Base-by-base conservation (phyloP, 164 flowering plant genomes). In the Piper longum region DNA sequence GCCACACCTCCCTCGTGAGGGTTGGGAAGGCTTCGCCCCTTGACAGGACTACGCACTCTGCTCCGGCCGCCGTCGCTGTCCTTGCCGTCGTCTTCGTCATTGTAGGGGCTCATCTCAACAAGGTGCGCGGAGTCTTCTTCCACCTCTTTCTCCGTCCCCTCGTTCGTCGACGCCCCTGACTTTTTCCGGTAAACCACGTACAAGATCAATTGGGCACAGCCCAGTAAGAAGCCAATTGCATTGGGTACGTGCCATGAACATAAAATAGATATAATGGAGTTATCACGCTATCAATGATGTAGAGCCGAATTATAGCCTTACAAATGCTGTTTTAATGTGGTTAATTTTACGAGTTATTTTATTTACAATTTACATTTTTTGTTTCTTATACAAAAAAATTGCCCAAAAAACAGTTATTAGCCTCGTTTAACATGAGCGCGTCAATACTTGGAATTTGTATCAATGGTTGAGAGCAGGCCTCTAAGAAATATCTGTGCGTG, bases 161-260 rank as follows among this genome's bases (percentile, higher is more conserved):
- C 51, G 45, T 73, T 55, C 69, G 64, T 76, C 16, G 57, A 16
- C 14, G 71, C 48, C 45, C 17, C 40, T 12, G 64, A 43, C 48
- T 55, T 74, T 43, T 57, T 70, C 54, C 43, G 62, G 73, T 76
- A 80, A 0, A 65, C 48, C 1, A 56, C 5, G 62, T 80, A 77
- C 4, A 78, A 36, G 17, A 74, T 63, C 61, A 80, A 54, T 71
- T 80, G 83, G 5, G 68, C 68, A 12, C 74, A 63, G 1, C 88
- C 95, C 66, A 85, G 61, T 17, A 82, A 64, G 41, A 85, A 77
- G 2, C 95, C 95, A n/a, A 81, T 70, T 11, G 70, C 81, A 62
- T 87, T 87, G 36, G 95, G 90, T 13, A 87, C 80, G 90, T 65
- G 67, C 51, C 43, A 43, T 43, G 4, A 57, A 3, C 39, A 57